phyloP scores from a whole-genome alignment of 495 filamentous ascomycete species.

The Daldinia caldariorum region DNA sequence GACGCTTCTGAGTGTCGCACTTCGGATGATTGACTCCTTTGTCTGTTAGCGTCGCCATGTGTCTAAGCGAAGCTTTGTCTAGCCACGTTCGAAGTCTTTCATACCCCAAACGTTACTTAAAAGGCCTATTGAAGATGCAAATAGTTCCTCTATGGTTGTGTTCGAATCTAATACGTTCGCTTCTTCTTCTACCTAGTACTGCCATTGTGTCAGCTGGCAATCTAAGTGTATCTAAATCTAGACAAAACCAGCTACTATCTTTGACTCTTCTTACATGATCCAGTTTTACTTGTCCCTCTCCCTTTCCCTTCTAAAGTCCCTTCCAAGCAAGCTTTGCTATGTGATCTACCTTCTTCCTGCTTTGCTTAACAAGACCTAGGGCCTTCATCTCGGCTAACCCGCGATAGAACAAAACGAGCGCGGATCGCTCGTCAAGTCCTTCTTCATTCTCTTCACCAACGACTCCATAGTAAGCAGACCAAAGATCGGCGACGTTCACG shows the following conservation, averaged over 20 bases:
- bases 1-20: constrained; percentile 37
- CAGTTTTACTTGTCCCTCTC: not conserved
- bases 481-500: constrained; percentile 89
- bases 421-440: constrained; percentile 58
- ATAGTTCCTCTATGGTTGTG: constrained; percentile 2
- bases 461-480: constrained; percentile 84
- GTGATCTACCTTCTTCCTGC: constrained; percentile 91
- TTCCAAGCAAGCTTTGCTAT: constrained; percentile 76
- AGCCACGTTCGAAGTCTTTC: constrained; percentile 41
- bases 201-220: constrained; percentile 13
- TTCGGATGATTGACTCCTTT: constrained; percentile 36
- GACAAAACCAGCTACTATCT: constrained; percentile 31
- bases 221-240: constrained; percentile 10
- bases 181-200: constrained; percentile 15
- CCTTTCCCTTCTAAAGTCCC: constrained; percentile 36
- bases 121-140: constrained; percentile 27
- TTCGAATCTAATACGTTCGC: constrained; percentile 20
- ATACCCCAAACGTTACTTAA: constrained; percentile 27
- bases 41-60: constrained; percentile 36
- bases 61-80: constrained; percentile 38
- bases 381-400: constrained; percentile 83
- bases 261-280: constrained; percentile 4
- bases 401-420: constrained; percentile 80
- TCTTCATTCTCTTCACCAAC: constrained; percentile 69
- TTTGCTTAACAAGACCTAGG: constrained; percentile 88